phyloP scores from a whole-genome alignment of 2,329 filamentous ascomycete genomes.

The Atkinsonella texensis region DNA sequence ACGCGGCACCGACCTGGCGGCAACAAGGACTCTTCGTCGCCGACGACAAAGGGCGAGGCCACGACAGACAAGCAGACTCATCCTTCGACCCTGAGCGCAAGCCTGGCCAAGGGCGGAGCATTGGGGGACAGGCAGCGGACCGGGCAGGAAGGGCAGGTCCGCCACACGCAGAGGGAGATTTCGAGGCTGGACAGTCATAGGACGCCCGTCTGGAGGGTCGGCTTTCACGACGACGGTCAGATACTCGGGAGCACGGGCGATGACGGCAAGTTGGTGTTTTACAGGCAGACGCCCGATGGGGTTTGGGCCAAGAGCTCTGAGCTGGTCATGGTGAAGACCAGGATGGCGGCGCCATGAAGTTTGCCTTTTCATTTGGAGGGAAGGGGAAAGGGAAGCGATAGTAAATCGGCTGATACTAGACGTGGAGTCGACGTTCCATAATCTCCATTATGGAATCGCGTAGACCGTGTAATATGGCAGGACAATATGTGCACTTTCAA shows the following conservation, averaged over 20 bases:
- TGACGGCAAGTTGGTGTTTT: constrained; percentile 54
- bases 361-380: no score
- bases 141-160: constrained; percentile 52
- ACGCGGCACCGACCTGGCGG: neutral
- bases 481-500: no score
- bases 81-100: constrained; percentile 38
- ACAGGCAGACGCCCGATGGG: constrained; percentile 46
- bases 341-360: constrained; percentile 36
- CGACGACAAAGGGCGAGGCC: constrained; percentile 17
- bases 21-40: constrained; percentile 8
- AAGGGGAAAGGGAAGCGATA: no score
- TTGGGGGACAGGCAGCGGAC: constrained; percentile 38
- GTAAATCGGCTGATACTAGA: no score
- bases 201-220: constrained; percentile 63
- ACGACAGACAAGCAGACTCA: constrained; percentile 22
- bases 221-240: constrained; percentile 59
- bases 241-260: constrained; percentile 66
- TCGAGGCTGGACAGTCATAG: constrained; percentile 56
- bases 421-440: no score
- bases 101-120: constrained; percentile 37
- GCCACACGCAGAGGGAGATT: constrained; percentile 50
- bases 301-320: constrained; percentile 49
- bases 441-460: no score
- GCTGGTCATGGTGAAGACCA: constrained; percentile 44
- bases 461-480: no score